Evolutionary conservation across 1,284 basidiomycete species (phyloP).

Genomic region (Pterula multifida): DNA sequence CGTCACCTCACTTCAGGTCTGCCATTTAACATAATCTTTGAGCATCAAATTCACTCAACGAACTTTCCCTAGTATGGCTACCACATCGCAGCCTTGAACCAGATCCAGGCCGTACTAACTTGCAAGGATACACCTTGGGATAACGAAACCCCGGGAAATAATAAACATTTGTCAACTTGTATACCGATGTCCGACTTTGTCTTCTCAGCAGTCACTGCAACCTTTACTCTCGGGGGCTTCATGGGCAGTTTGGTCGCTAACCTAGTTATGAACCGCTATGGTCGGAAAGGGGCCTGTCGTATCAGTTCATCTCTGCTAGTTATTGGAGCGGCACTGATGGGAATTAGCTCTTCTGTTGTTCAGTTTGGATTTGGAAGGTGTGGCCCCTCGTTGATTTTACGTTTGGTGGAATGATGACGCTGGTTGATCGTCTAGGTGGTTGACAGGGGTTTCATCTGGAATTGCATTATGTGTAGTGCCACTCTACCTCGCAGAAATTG

Average conservation of each 20-base stretch:
- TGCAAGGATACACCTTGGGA: conserved; percentile 29
- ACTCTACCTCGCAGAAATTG: conserved; percentile 75
- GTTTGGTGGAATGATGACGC: conserved; percentile 33
- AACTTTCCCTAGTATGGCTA: conserved; percentile 60
- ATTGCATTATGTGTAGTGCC: conserved; percentile 81
- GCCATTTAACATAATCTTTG: background rate
- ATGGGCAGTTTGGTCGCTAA: conserved; percentile 66
- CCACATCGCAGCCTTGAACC: conserved; percentile 82
- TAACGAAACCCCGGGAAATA: conserved; percentile 8
- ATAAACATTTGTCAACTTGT: conserved; percentile 44
- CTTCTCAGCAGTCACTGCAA: conserved; percentile 73
- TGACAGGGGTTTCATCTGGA: conserved; percentile 74
- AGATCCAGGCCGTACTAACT: conserved; percentile 69
- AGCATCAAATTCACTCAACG: no score
- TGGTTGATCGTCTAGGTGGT: no score
- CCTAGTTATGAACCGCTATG: conserved; percentile 54
- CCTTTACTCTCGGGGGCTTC: conserved; percentile 85
- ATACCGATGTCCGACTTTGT: conserved; percentile 65
- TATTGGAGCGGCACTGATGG: conserved; percentile 55
- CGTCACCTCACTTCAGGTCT: background rate
- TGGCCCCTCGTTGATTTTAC: conserved; percentile 8
- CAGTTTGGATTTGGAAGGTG: conserved; percentile 62
- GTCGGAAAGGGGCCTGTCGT: conserved; percentile 52
- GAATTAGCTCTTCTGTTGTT: conserved; percentile 43
- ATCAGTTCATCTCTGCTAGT: conserved; percentile 48